These are phyloP conservation scores for Guyanaporus albipodus DNA, from an alignment of 768 basidiomycete genomes.

Conservation along the genomic window DNA sequence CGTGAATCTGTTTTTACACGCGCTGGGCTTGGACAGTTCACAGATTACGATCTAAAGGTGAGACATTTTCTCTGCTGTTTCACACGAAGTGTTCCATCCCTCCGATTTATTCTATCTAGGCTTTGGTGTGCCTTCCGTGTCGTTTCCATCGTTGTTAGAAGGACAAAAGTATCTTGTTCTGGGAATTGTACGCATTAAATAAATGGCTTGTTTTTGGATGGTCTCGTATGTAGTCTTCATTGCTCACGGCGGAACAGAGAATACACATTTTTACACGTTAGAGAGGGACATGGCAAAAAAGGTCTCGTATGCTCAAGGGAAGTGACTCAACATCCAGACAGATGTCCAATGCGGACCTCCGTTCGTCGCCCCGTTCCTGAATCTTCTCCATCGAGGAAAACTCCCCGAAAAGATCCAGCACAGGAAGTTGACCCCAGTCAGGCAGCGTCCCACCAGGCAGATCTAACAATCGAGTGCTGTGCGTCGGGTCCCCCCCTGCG, in stretches of 20 bases:
- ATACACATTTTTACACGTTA: conserved; percentile 1
- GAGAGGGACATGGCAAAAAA: conserved; percentile 16
- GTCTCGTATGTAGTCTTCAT: too few relatives aligned
- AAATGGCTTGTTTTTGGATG: conserved; percentile 7
- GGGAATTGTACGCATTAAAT: conserved; percentile 17
- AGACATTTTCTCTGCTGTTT: background rate
- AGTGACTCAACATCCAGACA: conserved; percentile 23
- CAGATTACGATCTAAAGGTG: conserved; percentile 52
- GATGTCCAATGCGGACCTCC: conserved; percentile 33
- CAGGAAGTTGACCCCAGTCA: conserved; percentile 51
- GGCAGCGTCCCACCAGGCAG: conserved; percentile 57
- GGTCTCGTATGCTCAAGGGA: conserved; percentile 23
- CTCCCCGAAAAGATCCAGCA: conserved; percentile 63
- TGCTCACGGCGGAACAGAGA: too few relatives aligned
- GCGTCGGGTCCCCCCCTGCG: conserved; percentile 1
- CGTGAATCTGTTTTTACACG: conserved; percentile 88
- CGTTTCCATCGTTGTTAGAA: conserved; percentile 11
- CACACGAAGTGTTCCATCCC: too few relatives aligned
- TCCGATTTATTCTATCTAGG: background rate
- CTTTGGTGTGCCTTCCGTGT: conserved; percentile 3
- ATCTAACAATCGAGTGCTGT: conserved; percentile 44
- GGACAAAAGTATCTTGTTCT: conserved; percentile 19
- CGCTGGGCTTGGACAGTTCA: conserved; percentile 68
- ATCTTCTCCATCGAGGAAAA: conserved; percentile 36
- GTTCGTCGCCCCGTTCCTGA: conserved; percentile 30